Percentiles rank a stretch among this genome's conserved stretches.
Evolutionary conservation across 371 early-diverging fungal species (phyloP).

Genomic region (Cokeromyces recurvatus): DNA sequence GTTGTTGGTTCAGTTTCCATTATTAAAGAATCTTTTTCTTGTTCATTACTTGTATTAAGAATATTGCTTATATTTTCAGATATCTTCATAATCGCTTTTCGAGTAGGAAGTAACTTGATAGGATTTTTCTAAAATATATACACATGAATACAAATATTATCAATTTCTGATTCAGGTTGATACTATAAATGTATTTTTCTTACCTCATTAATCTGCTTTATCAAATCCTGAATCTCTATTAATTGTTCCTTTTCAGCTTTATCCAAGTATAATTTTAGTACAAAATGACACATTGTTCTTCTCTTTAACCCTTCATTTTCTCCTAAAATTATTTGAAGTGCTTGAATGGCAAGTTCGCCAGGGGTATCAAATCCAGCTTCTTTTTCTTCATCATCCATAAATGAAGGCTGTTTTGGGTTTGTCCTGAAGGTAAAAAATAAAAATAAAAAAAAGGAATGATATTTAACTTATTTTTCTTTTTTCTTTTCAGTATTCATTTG

Average conservation of each 20-base stretch:
- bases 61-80: too few species aligned
- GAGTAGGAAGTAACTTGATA: too few species aligned
- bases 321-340: slow-evolving; percentile 25
- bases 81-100: too few species aligned
- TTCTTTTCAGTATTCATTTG: background rate
- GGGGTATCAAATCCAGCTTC: slow-evolving; percentile 18
- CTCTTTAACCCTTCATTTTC: slow-evolving; percentile 20
- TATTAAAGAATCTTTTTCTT: too few species aligned
- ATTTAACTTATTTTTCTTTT: background rate
- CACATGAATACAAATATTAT: too few species aligned
- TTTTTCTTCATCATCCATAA: slow-evolving; percentile 1
- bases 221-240: slow-evolving; percentile 18
- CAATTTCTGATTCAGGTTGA: too few species aligned
- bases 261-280: slow-evolving; percentile 30
- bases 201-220: slow-evolving; percentile 1
- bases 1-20: too few species aligned
- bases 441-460: background rate
- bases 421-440: too few species aligned
- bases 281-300: slow-evolving; percentile 36
- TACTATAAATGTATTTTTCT: too few species aligned
- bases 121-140: too few species aligned
- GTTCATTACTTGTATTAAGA: too few species aligned
- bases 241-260: slow-evolving; percentile 24
- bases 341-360: slow-evolving; percentile 34
- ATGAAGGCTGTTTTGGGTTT: background rate